Base-by-base conservation (phyloP, 2,329 filamentous ascomycete genomes). In the Paraphoma sp. region DNA sequence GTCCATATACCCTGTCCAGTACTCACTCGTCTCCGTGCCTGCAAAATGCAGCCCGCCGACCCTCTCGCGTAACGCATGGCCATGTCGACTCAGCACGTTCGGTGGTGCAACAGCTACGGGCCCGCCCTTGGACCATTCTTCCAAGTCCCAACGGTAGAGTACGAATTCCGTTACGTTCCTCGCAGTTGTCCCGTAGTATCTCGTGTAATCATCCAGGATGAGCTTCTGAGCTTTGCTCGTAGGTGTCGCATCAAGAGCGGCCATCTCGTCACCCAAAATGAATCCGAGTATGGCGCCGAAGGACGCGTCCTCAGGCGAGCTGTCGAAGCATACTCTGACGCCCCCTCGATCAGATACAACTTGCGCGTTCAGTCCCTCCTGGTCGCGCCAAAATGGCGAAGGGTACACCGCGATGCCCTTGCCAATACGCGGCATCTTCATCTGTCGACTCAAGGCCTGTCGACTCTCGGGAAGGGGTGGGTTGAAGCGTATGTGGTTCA, bases 1-100 rank as follows among this genome's bases (percentile, higher is more conserved):
- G 57, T 87, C 84, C 82, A 87, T 85, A 63, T 86, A 86, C 0
- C 84, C 84, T 52, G 81, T 83, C 84, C 84, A 86, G 54, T 82
- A 78, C 2, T 64, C 74, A 0, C 80, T 78, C 1, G 80, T 83
- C 73, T 87, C 84, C 0, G 84, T 85, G 0, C 85, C 84, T 2
- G 79, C 82, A 60, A 86, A 87, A 60, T 86, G 80, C 3, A 85
- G 29, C 31, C 81, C 75, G 2, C 76, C 77, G 16, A 71, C 54
- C 2, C 38, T 56, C 45, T 64, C 45, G 42, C 64, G 53, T 16
- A 67, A 51, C 2, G 59, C 60, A 12, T 31, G 17, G 14, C 63
- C 58, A 53, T 62, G 60, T 11, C n/a, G 47, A 6, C 46, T 53
- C 29, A 71, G 43, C 0, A 65, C 53, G 9, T 60, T 55, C 0